A percentile compares a stretch with the other conserved stretches of the same genome.
Conservation (phyloP, 2,329 filamentous ascomycete genomes). For the Penicillium occitanis region DNA sequence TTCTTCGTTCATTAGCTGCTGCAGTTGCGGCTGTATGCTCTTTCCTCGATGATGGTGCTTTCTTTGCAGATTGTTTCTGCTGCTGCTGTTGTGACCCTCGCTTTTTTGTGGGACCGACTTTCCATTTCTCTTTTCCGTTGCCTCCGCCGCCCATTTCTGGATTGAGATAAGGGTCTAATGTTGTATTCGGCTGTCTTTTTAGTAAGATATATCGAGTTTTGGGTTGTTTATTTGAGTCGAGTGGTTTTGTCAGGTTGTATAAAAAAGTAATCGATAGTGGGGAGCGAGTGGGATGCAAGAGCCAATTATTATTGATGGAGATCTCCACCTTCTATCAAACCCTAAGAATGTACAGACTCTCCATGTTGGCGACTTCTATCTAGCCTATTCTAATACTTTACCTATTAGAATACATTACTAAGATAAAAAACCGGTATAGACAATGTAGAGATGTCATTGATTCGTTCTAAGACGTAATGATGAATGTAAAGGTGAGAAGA, state of each 20-base stretch:
- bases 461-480: conserved; percentile 15
- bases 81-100: not conserved
- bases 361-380: too few relatives aligned
- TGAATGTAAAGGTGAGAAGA: not conserved
- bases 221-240: not conserved
- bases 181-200: not conserved
- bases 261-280: conserved; percentile 9
- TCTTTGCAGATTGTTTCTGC: not conserved
- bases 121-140: conserved; percentile 9
- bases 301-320: not conserved
- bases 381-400: not conserved
- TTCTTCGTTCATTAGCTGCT: not conserved
- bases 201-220: not conserved
- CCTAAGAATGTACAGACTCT: not conserved
- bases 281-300: not conserved
- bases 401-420: not conserved
- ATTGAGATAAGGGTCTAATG: not conserved
- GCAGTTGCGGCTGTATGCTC: conserved; percentile 39
- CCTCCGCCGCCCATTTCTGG: not conserved
- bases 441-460: conserved; percentile 18
- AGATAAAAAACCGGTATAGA: not conserved
- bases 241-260: not conserved
- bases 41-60: conserved; percentile 28
- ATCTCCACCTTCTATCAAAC: not conserved
- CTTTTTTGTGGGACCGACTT: not conserved